These are phyloP conservation scores for Cordyceps javanica DNA, from an alignment of 2,329 filamentous ascomycete species.

Conservation along the genomic window DNA sequence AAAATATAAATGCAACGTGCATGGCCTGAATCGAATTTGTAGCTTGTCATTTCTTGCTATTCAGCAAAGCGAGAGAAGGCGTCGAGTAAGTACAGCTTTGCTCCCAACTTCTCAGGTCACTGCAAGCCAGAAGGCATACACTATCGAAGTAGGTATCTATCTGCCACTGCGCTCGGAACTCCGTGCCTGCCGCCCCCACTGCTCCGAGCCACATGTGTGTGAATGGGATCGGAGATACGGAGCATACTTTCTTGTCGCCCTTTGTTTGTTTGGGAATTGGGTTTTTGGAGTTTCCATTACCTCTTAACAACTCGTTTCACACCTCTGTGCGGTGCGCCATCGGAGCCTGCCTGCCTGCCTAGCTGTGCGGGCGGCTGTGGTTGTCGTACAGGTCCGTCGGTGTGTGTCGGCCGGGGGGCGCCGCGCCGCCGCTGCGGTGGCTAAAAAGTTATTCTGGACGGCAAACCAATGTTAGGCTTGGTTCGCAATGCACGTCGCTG, in stretches of 20 bases:
- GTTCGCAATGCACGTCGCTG: background rate
- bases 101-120: no score
- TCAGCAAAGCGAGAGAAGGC: no score
- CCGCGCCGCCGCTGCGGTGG: background rate
- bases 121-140: background rate
- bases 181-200: background rate
- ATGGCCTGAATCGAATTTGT: no score
- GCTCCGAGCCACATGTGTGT: background rate
- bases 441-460: no score
- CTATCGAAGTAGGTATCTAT: background rate
- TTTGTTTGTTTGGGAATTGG: no score
- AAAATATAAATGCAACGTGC: background rate
- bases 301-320: background rate
- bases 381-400: slow-evolving; percentile 6
- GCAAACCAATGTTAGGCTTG: no score
- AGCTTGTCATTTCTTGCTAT: no score
- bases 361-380: background rate
- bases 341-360: background rate
- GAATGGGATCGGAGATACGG: background rate
- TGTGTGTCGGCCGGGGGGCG: slow-evolving; percentile 10
- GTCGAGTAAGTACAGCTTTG: no score
- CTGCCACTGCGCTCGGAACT: background rate
- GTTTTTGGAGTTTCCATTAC: slow-evolving; percentile 6
- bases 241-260: background rate
- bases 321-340: background rate